Base-by-base conservation (phyloP, 805 yeast genomes). In the Starmera dryadoides region DNA sequence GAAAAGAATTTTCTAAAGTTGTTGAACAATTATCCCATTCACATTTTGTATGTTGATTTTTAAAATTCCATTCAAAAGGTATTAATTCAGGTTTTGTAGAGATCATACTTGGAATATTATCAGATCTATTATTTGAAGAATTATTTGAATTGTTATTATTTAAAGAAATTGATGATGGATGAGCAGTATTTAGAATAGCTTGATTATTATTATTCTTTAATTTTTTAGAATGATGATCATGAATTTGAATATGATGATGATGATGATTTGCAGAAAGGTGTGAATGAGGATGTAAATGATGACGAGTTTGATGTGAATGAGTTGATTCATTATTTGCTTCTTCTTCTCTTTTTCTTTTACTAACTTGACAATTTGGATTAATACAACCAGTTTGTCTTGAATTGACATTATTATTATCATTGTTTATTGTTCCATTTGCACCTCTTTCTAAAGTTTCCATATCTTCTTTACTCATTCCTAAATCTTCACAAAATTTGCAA, bases 1-100 rank as follows among this genome's bases (percentile, higher is more conserved):
- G 66, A 4, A 61, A 43, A 7, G 68, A 45, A 25, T 63, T 64
- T 23, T 63, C 58, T 33, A 73, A 63, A 21, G 49, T 52, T 34
- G 66, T 64, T 10, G 58, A 56, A 55, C 95, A 86, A 41, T 73
- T 66, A 36, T 76, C 77, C 94, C 94, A 86, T 53, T 77, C 73
- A 58, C 94, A 85, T 33, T 59, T 33, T 50, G 77, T 34, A 53
- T 66, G 69, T 42, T 66, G 69, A 22, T 62, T 55, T 36, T 58
- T 59, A 43, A 54, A 52, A 34, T 53, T 53, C 51, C 59, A 53
- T 28, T 49, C 56, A 36, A 52, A 54, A 33, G 48, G 49, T 8
- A 49, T 49, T 21, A 46, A 25, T 14, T 32, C 34, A 12, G 15
- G 15, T 6, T 30, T 30, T 30, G 32, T 14, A 7, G 9, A 7